A percentile compares a stretch with the other conserved stretches of the same genome.
These are phyloP conservation scores for Dactylellina cionopaga DNA, from an alignment of 2,329 filamentous ascomycete species.

Conservation along the genomic window DNA sequence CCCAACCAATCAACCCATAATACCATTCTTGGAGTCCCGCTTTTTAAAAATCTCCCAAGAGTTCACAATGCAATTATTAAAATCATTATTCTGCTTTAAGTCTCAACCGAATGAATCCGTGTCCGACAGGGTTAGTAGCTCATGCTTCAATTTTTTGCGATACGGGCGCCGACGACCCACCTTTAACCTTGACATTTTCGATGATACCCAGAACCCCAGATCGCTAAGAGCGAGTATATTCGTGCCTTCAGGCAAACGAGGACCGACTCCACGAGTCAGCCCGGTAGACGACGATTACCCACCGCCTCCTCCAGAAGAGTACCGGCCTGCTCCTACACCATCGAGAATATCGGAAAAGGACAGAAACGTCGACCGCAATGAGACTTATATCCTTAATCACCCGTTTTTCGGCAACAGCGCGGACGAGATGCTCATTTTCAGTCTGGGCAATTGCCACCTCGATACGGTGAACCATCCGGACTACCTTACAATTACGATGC, in stretches of 20 bases:
- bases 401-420: constrained; percentile 22
- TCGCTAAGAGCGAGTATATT: constrained; percentile 19
- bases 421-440: constrained; percentile 42
- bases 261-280: neutral
- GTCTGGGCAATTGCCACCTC: constrained; percentile 30
- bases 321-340: constrained; percentile 21
- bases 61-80: constrained; percentile 15
- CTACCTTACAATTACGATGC: constrained; percentile 40
- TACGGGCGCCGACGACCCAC: constrained; percentile 6
- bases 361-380: constrained; percentile 45
- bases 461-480: constrained; percentile 35
- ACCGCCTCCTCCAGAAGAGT: neutral
- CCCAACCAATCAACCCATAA: constrained; percentile 1
- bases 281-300: neutral
- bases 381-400: constrained; percentile 39
- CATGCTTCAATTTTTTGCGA: constrained; percentile 9
- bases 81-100: constrained; percentile 15
- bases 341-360: constrained; percentile 42
- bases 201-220: constrained; percentile 15
- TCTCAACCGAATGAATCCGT: neutral
- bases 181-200: constrained; percentile 28
- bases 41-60: neutral
- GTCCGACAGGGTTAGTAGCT: constrained; percentile 24
- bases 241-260: neutral
- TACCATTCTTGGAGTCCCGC: neutral